These are phyloP conservation scores for Alternaria conjuncta DNA, from an alignment of 2,329 filamentous ascomycete genomes.

Conservation along the genomic window DNA sequence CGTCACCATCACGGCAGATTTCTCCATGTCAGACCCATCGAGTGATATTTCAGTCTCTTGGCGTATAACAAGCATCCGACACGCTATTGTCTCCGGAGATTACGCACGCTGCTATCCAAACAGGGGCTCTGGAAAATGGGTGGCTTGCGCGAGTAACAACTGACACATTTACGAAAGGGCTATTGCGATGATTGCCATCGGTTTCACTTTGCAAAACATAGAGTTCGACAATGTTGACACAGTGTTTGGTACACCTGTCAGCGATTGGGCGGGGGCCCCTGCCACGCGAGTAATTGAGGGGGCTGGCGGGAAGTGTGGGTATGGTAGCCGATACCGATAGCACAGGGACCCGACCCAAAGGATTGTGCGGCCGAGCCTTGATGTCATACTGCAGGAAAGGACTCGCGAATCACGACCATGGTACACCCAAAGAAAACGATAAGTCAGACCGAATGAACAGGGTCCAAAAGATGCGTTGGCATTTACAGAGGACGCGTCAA, in stretches of 20 bases:
- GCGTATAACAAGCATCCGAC: background rate
- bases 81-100: slow-evolving; percentile 7
- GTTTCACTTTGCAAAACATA: background rate
- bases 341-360: slow-evolving; percentile 7
- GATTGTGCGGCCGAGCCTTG: slow-evolving; percentile 15
- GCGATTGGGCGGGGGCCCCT: slow-evolving; percentile 21
- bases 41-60: slow-evolving; percentile 6
- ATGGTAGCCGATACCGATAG: slow-evolving; percentile 23
- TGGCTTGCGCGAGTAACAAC: background rate
- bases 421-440: slow-evolving; percentile 10
- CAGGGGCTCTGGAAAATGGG: background rate
- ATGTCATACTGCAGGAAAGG: slow-evolving; percentile 27
- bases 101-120: background rate
- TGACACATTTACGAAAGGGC: background rate
- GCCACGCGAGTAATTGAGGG: slow-evolving; percentile 21
- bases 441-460: slow-evolving; percentile 9
- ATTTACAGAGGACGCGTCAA: slow-evolving; percentile 9
- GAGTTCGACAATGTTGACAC: slow-evolving; percentile 1
- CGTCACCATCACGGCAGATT: background rate
- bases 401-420: slow-evolving; percentile 25
- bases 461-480: slow-evolving; percentile 26
- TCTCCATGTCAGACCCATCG: slow-evolving; percentile 5
- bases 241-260: background rate
- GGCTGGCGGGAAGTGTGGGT: slow-evolving; percentile 25
- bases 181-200: background rate